Evolutionary conservation across 768 basidiomycete genomes (phyloP), one percentile per base, ranked within the genome.

Genomic region (Floccularia luteovirens): DNA sequence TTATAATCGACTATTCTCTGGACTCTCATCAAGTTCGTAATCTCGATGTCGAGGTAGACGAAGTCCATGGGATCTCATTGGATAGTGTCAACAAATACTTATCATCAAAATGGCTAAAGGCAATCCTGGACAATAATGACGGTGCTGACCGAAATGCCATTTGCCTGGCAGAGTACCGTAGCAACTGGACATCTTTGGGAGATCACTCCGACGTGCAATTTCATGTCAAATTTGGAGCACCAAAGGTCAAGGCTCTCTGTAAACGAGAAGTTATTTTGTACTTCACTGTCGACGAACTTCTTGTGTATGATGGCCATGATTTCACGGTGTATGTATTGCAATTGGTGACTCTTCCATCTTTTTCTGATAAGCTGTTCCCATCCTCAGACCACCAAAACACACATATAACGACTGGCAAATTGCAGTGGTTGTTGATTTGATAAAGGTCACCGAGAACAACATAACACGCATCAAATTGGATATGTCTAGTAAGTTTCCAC

Each of bases 1-100:
- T 48, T 13, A 27, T 37, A 13, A 48, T 52, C 43, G 45, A 54
- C 38, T 52, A 47, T 31, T 54, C 51, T 17, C 24, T 50, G 19
- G 39, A 41, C 12, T 35, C 39, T 41, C 34, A 50, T 42, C 23
- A 30, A 22, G 33, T 42, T 38, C 27, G 43, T 23, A 44, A 34
- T 31, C 21, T 38, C 23, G 37, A 40, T 19, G 31, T 44, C 24
- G 37, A 42, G 17, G 44, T 43, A 11, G 36, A 41, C 23, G 45
- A 38, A 32, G 40, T 49, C 19, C 40, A 31, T 30, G 48, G 45
- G 21, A 32, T 43, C n/a, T 35, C 36, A 24, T 23, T 47, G 8
- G 27, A 31, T 16, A 28, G 42, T 6, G 48, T 54, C 33, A 54
- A 54, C 43, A 35, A 33, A 22, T 44, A 25, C 41, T 41, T 52